Evolutionary conservation across 805 yeast genomes (phyloP).

Genomic region (Metschnikowia koreensis): DNA sequence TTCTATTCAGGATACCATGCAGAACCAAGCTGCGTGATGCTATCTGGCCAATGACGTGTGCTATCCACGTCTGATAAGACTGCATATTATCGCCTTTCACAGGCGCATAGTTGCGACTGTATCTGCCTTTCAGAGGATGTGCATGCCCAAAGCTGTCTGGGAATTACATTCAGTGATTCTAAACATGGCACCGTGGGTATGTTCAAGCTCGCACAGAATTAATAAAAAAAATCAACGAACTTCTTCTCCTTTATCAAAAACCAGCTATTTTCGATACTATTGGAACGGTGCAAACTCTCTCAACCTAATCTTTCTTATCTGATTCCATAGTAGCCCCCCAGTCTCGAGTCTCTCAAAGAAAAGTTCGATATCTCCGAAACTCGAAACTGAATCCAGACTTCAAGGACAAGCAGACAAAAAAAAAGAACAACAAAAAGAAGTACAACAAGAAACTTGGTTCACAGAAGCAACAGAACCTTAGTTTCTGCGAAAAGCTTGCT

Average conservation of each 20-base stretch:
- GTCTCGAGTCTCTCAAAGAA: no score
- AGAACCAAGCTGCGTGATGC: constrained; percentile 1
- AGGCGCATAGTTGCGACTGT: not conserved
- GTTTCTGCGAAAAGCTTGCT: not conserved
- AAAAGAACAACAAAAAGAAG: not conserved
- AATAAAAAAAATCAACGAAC: not conserved
- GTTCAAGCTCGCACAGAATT: not conserved
- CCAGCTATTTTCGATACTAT: no score
- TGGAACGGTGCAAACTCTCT: no score
- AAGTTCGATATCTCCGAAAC: no score
- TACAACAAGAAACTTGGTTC: not conserved
- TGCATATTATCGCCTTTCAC: not conserved
- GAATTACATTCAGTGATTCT: not conserved
- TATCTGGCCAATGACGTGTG: constrained; percentile 6
- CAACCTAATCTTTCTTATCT: no score
- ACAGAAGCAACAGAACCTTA: not conserved
- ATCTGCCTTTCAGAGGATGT: not conserved
- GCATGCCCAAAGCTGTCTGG: not conserved
- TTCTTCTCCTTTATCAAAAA: not conserved
- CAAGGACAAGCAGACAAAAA: not conserved
- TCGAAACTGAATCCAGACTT: not conserved
- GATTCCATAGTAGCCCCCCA: no score
- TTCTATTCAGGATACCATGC: not conserved
- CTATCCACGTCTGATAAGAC: constrained; percentile 3
- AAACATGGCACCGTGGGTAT: not conserved